These are phyloP conservation scores for Monascus purpureus DNA, from an alignment of 495 filamentous ascomycete genomes.

Conservation along the genomic window DNA sequence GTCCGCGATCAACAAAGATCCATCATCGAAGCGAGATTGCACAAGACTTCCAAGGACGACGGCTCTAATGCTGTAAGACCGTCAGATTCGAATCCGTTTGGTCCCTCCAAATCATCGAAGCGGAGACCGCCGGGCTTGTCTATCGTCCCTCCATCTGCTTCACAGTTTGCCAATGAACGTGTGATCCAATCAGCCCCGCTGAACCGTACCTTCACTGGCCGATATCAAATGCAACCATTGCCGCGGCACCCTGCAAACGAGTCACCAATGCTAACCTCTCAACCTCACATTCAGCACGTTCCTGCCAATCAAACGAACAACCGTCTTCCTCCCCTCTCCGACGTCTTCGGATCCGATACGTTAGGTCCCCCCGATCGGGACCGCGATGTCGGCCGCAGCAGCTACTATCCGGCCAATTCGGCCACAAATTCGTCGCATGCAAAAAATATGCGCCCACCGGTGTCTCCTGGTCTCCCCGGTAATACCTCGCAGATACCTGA, in stretches of 20 bases:
- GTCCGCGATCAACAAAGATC: slow-evolving; percentile 88
- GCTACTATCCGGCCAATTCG: slow-evolving; percentile 32
- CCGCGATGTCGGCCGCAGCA: slow-evolving; percentile 21
- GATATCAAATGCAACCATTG: slow-evolving; percentile 66
- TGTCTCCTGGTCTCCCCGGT: slow-evolving; percentile 57
- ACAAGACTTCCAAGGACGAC: slow-evolving; percentile 66
- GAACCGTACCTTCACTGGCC: slow-evolving; percentile 89
- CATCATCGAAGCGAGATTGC: slow-evolving; percentile 85
- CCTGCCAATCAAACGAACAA: slow-evolving; percentile 84
- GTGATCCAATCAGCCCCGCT: slow-evolving; percentile 95
- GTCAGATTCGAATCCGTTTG: slow-evolving; percentile 36
- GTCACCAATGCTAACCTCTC: slow-evolving; percentile 70
- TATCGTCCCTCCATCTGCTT: slow-evolving; percentile 91
- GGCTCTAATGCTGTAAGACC: slow-evolving; percentile 48
- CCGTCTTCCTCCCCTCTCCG: slow-evolving; percentile 82
- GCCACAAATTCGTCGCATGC: slow-evolving; percentile 56
- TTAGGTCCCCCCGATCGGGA: slow-evolving; percentile 34
- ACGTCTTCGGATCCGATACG: slow-evolving; percentile 81
- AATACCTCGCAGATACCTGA: slow-evolving; percentile 35
- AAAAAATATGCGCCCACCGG: slow-evolving; percentile 43
- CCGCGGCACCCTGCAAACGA: slow-evolving; percentile 76
- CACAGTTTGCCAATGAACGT: slow-evolving; percentile 87
- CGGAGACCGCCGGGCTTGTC: slow-evolving; percentile 76
- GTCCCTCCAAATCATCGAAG: slow-evolving; percentile 54
- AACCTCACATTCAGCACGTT: slow-evolving; percentile 84